These are phyloP conservation scores for Colletotrichum lindemuthianum DNA, from an alignment of 2,329 filamentous ascomycete species.

Conservation along the genomic window DNA sequence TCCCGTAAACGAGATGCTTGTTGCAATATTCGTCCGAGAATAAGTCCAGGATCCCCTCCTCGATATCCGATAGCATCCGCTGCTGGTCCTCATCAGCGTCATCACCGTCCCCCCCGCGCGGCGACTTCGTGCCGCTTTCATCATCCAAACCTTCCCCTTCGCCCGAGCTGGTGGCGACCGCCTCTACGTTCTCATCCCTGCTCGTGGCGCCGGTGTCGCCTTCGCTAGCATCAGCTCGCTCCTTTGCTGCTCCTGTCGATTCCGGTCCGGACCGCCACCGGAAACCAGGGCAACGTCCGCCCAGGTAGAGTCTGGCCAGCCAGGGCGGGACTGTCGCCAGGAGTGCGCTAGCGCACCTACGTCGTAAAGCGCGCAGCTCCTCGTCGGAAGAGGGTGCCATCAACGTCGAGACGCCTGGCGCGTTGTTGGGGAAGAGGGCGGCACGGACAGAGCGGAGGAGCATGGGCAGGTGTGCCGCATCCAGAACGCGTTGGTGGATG, in stretches of 20 bases:
- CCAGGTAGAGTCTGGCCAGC: constrained; percentile 62
- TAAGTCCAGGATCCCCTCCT: constrained; percentile 73
- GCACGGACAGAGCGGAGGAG: constrained; percentile 77
- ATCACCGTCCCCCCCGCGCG: constrained; percentile 44
- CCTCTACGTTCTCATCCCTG: constrained; percentile 38
- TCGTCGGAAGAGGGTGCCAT: constrained; percentile 68
- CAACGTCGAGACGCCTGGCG: constrained; percentile 71
- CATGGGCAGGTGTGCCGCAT: constrained; percentile 71
- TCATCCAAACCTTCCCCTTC: constrained; percentile 34
- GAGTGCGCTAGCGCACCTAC: constrained; percentile 72
- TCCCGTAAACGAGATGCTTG: constrained; percentile 85
- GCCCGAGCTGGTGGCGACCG: constrained; percentile 36
- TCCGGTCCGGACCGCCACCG: constrained; percentile 39
- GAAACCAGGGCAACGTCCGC: constrained; percentile 48
- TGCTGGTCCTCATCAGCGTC: constrained; percentile 53
- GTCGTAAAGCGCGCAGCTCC: constrained; percentile 70
- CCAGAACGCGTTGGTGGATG: constrained; percentile 66
- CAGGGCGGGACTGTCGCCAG: constrained; percentile 58
- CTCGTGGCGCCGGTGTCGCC: neutral
- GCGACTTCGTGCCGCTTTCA: constrained; percentile 36
- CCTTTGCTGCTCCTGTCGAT: constrained; percentile 14
- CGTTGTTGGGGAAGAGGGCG: constrained; percentile 87
- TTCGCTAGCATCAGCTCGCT: constrained; percentile 11
- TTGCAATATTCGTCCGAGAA: constrained; percentile 90
- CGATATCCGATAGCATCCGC: constrained; percentile 66